A percentile compares a stretch with the other conserved stretches of the same genome.
phyloP scores from a whole-genome alignment of 441 rosid species.

The Daphne laureola region DNA sequence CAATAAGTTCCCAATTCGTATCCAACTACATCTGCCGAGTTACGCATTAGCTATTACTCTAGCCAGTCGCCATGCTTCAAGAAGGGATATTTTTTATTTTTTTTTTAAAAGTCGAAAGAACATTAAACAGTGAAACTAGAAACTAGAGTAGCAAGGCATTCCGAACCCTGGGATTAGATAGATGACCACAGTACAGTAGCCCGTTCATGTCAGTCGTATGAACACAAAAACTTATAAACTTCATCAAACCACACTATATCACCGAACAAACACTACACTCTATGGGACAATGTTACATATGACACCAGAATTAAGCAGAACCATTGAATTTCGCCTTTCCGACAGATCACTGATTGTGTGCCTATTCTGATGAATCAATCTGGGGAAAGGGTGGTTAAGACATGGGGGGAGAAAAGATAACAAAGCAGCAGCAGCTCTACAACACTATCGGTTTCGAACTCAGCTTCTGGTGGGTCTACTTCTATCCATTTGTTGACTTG shows the following conservation, averaged over 20 bases:
- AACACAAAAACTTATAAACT: slow-evolving; percentile 8
- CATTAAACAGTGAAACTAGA: no score
- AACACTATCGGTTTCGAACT: slow-evolving; percentile 20
- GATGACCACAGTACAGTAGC: no score
- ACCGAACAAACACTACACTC: slow-evolving; percentile 27
- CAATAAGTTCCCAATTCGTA: no score
- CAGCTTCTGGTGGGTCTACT: slow-evolving; percentile 56
- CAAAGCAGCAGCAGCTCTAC: slow-evolving; percentile 17
- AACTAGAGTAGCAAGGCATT: no score
- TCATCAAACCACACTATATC: slow-evolving; percentile 19
- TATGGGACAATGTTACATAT: slow-evolving; percentile 22
- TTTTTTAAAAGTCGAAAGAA: no score
- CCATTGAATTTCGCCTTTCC: slow-evolving; percentile 6
- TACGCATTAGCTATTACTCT: no score
- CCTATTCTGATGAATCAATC: slow-evolving; percentile 14
- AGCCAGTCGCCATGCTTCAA: no score
- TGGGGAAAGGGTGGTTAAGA: not conserved
- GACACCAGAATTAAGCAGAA: slow-evolving; percentile 20
- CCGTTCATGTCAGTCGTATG: no score
- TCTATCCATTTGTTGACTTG: slow-evolving; percentile 44
- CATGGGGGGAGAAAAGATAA: not conserved
- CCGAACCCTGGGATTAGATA: no score
- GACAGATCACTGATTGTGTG: slow-evolving; percentile 3
- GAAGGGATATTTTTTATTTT: no score
- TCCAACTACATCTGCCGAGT: no score